Percentiles rank a stretch among this genome's conserved stretches.
Conservation (phyloP, 164 flowering plant genomes). For the Magnolia changhungtana region DNA sequence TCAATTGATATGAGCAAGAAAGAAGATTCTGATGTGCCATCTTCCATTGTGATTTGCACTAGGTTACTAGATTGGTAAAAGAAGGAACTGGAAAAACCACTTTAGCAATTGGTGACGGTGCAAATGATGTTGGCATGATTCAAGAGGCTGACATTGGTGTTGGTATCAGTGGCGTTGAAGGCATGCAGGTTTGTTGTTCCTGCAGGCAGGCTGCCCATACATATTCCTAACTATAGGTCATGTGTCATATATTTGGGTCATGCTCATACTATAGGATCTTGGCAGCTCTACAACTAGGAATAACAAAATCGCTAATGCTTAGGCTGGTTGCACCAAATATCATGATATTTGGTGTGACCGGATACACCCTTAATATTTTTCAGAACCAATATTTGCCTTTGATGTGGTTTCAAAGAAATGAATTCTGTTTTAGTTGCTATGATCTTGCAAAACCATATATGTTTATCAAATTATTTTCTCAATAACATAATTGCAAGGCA, state of each 20-base stretch:
- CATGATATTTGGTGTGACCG: background rate
- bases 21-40: background rate
- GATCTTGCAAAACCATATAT: too few species aligned
- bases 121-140: conserved; percentile 99
- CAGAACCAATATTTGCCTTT: background rate
- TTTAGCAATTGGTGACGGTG: conserved; percentile 97
- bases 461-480: background rate
- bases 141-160: conserved; percentile 99
- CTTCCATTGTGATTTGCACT: conserved; percentile 6
- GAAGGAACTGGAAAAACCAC: conserved; percentile 92
- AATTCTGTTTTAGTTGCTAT: background rate
- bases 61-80: conserved; percentile 94
- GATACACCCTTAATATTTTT: background rate
- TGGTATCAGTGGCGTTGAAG: conserved; percentile 99
- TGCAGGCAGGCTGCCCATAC: background rate
- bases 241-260: background rate
- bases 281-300: background rate
- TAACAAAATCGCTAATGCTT: too few species aligned
- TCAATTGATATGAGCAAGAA: background rate
- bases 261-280: background rate
- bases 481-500: background rate
- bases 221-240: background rate
- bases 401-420: background rate
- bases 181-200: conserved; percentile 88
- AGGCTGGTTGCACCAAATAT: too few species aligned